Conservation (phyloP, 495 filamentous ascomycete species). For the Tuber indicum region DNA sequence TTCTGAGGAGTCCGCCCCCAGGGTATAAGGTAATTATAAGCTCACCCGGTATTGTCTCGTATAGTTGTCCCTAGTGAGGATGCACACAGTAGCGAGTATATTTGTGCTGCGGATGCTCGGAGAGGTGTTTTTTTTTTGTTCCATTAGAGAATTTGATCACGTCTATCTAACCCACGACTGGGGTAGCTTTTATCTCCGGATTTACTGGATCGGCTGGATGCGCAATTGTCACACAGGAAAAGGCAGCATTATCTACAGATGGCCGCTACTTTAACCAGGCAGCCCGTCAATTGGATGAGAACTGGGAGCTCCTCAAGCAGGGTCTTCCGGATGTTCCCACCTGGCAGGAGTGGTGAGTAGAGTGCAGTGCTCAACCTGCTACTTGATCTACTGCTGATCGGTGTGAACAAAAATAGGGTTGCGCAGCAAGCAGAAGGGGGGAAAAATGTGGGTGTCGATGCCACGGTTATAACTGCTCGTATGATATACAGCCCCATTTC, state of each 20-base stretch:
- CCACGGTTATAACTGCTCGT: slow-evolving; percentile 75
- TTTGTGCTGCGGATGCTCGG: slow-evolving; percentile 84
- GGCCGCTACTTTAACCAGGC: slow-evolving; percentile 99
- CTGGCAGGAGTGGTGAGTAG: slow-evolving; percentile 85
- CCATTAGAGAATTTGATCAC: slow-evolving; percentile 4
- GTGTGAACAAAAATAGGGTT: slow-evolving; percentile 48
- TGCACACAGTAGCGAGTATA: slow-evolving; percentile 96
- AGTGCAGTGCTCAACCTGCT: not conserved
- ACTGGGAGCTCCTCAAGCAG: slow-evolving; percentile 89
- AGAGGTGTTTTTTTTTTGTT: slow-evolving; percentile 51
- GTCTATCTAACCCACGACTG: slow-evolving; percentile 22
- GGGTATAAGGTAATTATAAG: slow-evolving; percentile 21
- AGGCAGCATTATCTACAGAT: slow-evolving; percentile 88
- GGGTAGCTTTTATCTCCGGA: slow-evolving; percentile 73
- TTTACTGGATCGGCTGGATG: slow-evolving; percentile 95
- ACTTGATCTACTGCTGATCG: slow-evolving; percentile 6
- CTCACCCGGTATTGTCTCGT: slow-evolving; percentile 19
- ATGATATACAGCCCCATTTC: slow-evolving; percentile 33
- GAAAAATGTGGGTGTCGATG: slow-evolving; percentile 87
- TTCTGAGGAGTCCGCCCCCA: not conserved
- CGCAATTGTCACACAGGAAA: slow-evolving; percentile 76
- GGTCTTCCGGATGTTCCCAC: slow-evolving; percentile 89
- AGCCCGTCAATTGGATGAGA: slow-evolving; percentile 78
- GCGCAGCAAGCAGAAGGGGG: slow-evolving; percentile 75
- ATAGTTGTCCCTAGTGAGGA: slow-evolving; percentile 95